phyloP scores from a whole-genome alignment of 2,329 filamentous ascomycete species.

The Alternaria infectoria region DNA sequence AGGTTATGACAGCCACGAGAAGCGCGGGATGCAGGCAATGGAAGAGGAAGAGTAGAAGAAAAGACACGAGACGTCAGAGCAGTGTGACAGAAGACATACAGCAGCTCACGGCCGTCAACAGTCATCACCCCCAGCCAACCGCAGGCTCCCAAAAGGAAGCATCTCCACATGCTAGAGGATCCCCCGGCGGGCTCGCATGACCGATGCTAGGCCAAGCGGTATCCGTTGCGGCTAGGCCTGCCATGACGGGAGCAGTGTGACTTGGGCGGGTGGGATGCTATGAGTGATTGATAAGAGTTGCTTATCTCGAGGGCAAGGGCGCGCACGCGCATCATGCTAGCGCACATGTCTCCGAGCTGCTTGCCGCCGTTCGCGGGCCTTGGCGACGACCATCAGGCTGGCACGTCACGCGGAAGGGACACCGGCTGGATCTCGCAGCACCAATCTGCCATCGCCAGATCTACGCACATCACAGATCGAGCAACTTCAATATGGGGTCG shows the following conservation, averaged over 20 bases:
- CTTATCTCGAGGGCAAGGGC: slow-evolving; percentile 14
- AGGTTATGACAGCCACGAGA: not conserved
- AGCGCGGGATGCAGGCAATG: not conserved
- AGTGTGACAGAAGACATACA: slow-evolving; percentile 1
- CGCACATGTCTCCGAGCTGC: not conserved
- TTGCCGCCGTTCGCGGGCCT: slow-evolving; percentile 32
- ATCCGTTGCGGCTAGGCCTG: slow-evolving; percentile 22
- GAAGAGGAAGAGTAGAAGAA: slow-evolving; percentile 3
- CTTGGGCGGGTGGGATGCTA: slow-evolving; percentile 19
- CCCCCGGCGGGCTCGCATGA: slow-evolving; percentile 32
- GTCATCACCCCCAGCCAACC: slow-evolving; percentile 21
- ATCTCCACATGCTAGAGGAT: slow-evolving; percentile 23
- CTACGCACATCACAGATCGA: not conserved
- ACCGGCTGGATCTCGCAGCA: slow-evolving; percentile 4
- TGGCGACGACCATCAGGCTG: slow-evolving; percentile 15
- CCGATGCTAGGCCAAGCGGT: slow-evolving; percentile 27
- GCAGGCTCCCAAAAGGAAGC: slow-evolving; percentile 13
- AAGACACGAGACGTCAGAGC: slow-evolving; percentile 1
- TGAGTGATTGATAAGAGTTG: slow-evolving; percentile 24
- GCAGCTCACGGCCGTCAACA: slow-evolving; percentile 11
- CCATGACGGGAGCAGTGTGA: slow-evolving; percentile 22
- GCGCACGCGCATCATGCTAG: slow-evolving; percentile 8
- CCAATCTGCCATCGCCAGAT: not conserved
- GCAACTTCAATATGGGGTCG: not conserved
- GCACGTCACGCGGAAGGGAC: not conserved